These are phyloP conservation scores for Stephanodiscus minutulus DNA, from an alignment of 108 stramenopile genomes.

Conservation along the genomic window DNA sequence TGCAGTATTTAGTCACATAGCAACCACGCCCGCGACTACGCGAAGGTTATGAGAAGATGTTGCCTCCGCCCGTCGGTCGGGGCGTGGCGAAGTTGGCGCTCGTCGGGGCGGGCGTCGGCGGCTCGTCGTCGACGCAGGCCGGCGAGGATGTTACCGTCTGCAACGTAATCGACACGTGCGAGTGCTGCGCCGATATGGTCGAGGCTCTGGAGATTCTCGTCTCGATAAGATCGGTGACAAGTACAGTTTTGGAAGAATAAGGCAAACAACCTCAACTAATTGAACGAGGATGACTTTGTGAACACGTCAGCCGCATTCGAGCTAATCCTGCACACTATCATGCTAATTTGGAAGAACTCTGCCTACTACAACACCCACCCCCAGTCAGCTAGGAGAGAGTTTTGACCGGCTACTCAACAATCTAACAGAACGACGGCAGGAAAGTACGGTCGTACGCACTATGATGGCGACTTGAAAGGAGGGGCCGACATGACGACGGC, in stretches of 20 bases:
- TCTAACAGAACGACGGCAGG: too few species aligned
- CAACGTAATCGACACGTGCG: conserved; percentile 95
- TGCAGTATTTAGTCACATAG: too few species aligned
- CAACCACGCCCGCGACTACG: conserved; percentile 86
- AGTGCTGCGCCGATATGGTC: conserved; percentile 96
- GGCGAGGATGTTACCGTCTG: conserved; percentile 91
- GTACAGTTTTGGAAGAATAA: conserved; percentile 91
- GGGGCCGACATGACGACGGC: too few species aligned
- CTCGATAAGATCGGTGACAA: conserved; percentile 85
- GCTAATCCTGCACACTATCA: conserved; percentile 86
- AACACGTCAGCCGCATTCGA: conserved; percentile 74
- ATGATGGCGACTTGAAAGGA: too few species aligned
- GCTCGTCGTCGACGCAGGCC: conserved; percentile 12
- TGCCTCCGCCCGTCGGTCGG: conserved; percentile 61
- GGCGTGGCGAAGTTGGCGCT: conserved; percentile 52
- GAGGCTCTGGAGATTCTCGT: conserved; percentile 93
- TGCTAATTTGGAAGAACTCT: conserved; percentile 93
- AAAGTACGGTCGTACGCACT: too few species aligned
- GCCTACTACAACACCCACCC: conserved; percentile 91
- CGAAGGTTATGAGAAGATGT: conserved; percentile 75
- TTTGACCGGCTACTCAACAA: too few species aligned
- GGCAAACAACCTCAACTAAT: conserved; percentile 83
- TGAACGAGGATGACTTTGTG: conserved; percentile 65
- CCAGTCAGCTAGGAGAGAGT: conserved; percentile 82
- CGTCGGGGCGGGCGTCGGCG: conserved; percentile 6